Evolutionary conservation across 129 eudicot species (phyloP).

Genomic region (Artemisia tridentata): DNA sequence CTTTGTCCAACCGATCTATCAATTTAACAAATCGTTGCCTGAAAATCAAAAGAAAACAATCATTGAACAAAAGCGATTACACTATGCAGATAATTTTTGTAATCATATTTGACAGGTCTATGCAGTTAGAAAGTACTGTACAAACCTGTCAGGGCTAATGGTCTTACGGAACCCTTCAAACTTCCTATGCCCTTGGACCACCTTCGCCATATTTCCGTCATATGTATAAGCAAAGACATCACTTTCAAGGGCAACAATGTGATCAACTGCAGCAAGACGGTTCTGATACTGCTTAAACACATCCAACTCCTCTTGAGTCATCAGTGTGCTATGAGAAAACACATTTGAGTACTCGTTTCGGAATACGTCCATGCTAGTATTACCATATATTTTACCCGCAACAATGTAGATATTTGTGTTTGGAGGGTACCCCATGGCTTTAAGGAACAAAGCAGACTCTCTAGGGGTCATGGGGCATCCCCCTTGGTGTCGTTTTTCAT

Average conservation of each 20-base stretch:
- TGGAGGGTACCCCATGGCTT: slow-evolving; percentile 87
- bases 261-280: slow-evolving; percentile 90
- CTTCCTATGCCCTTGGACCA: slow-evolving; percentile 90
- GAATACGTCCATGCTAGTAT: slow-evolving; percentile 62
- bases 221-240: slow-evolving; percentile 85
- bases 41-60: slow-evolving; percentile 18
- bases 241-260: slow-evolving; percentile 84
- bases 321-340: slow-evolving; percentile 63
- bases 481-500: slow-evolving; percentile 61
- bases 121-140: neutral
- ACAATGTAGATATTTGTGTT: slow-evolving; percentile 73
- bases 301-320: slow-evolving; percentile 58
- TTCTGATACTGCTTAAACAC: slow-evolving; percentile 60
- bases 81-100: no score
- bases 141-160: slow-evolving; percentile 63
- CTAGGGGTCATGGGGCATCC: slow-evolving; percentile 96
- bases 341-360: slow-evolving; percentile 64
- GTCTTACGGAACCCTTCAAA: slow-evolving; percentile 90
- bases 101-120: neutral
- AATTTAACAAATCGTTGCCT: slow-evolving; percentile 64
- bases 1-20: slow-evolving; percentile 67
- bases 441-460: slow-evolving; percentile 85
- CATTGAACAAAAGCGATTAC: neutral
- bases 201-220: slow-evolving; percentile 99
- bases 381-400: slow-evolving; percentile 84